Evolutionary conservation across 176 grass and related monocot genomes (phyloP).

Genomic region (Bothriochloa decipiens): DNA sequence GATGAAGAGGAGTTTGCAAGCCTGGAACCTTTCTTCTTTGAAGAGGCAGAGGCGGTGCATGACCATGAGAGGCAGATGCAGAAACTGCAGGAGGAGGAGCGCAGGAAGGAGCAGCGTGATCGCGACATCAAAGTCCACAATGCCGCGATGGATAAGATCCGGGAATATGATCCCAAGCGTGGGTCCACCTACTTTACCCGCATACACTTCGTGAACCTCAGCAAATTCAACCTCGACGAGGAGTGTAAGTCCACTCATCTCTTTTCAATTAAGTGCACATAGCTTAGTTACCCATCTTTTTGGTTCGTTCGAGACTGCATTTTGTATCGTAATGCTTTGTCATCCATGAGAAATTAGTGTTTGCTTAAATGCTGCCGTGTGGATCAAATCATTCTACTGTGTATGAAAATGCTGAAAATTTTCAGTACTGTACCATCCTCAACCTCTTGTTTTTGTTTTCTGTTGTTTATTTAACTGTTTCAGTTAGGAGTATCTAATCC

Average conservation of each 20-base stretch:
- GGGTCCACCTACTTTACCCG: background rate
- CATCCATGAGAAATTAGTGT: background rate
- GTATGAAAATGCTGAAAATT: background rate
- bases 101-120: background rate
- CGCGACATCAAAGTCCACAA: background rate
- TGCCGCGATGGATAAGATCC: background rate
- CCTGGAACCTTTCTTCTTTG: background rate
- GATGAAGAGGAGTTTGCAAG: background rate
- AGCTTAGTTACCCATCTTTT: background rate
- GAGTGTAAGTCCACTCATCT: background rate
- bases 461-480: background rate
- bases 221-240: background rate
- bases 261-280: background rate
- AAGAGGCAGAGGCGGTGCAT: background rate
- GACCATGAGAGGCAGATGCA: background rate
- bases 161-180: background rate
- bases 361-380: background rate
- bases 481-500: background rate
- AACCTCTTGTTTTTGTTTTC: background rate
- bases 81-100: background rate
- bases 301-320: background rate
- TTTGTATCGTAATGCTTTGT: background rate
- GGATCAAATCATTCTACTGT: background rate
- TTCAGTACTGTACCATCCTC: background rate
- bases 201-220: background rate